Base-by-base conservation (phyloP, 1,284 basidiomycete genomes). In the Phellinidium pouzarii region DNA sequence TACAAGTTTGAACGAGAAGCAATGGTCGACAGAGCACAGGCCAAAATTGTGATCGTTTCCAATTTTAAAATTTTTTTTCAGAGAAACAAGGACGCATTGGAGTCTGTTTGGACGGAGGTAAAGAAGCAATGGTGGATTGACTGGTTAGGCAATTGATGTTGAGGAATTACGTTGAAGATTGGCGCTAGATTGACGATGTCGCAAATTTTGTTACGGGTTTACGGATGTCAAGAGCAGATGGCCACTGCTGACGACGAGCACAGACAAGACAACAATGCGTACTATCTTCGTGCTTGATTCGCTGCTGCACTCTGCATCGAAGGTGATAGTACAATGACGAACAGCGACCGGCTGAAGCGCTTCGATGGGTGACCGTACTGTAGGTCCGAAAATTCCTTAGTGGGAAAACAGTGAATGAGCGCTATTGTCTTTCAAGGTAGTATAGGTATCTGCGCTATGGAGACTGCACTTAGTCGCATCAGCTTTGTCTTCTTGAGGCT, bases 71-170 rank as follows among this genome's bases (percentile, higher is more conserved):
- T 17, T n/a, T n/a, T n/a, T n/a, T n/a, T n/a, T 34, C 29, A 46
- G 37, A 41, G 54, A 54, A 50, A 55, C 54, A 55, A 55, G 54
- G 54, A 43, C 27, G 44, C 14, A 25, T 40, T 42, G 29, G 46
- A 37, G 29, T 49, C 27, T 23, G 36, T 43, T 48, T 38, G 44
- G 46, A 22, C 38, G 26, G 23, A 42, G 41, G 43, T 41, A 12
- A 20, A 34, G 54, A 55, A 52, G 45, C 38, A 11, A n/a, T 20
- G 26, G 26, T 22, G 29, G 22, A 23, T 25, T 25, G 50, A 52
- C 54, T 25, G 41, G 50, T 52, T 51, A 25, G 54, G 54, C 25
- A 56, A 41, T 34, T 48, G 54, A 56, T 56, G 54, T 56, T 38
- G 26, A 25, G 25, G 19, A 37, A 27, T 41, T 54, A 38, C 20